These are phyloP conservation scores for Penicillium sp. DNA, from an alignment of 2,329 filamentous ascomycete species.

Conservation along the genomic window DNA sequence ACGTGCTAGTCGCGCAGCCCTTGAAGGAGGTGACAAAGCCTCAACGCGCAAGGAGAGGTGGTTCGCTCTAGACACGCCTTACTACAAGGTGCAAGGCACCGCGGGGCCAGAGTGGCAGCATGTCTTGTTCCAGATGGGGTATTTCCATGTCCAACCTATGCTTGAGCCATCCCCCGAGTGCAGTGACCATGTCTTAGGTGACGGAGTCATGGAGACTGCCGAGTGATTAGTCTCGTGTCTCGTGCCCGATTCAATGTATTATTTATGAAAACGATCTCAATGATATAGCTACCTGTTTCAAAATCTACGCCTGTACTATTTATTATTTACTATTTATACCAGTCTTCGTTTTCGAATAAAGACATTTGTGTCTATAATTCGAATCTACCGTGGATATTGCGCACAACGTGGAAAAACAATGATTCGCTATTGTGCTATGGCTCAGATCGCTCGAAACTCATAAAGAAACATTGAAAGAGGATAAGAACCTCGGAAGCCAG, in stretches of 20 bases:
- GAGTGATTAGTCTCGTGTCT: not conserved
- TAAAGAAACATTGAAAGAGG: not conserved
- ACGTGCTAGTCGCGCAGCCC: slow-evolving; percentile 69
- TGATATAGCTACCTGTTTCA: not conserved
- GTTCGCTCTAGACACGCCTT: slow-evolving; percentile 64
- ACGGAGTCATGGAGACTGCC: not conserved
- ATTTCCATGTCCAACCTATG: slow-evolving; percentile 31
- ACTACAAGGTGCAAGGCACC: slow-evolving; percentile 65
- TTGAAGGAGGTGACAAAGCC: slow-evolving; percentile 70
- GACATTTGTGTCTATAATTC: too few species aligned
- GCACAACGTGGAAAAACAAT: not conserved
- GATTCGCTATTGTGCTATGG: not conserved
- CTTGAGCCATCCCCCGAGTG: slow-evolving; percentile 17
- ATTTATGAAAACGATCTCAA: slow-evolving; percentile 4
- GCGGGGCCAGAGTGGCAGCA: slow-evolving; percentile 49
- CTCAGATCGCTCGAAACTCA: slow-evolving; percentile 6
- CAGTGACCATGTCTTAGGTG: slow-evolving; percentile 15
- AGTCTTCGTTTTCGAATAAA: not conserved
- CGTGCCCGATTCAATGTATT: not conserved
- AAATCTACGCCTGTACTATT: not conserved
- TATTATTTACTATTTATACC: not conserved
- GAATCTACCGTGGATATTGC: too few species aligned
- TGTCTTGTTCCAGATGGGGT: slow-evolving; percentile 32
- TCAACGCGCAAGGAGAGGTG: slow-evolving; percentile 70
- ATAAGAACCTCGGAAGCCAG: not conserved